Evolutionary conservation across 2,329 filamentous ascomycete genomes (phyloP), one percentile per base, ranked within the genome.

Genomic region (Anisogramma anomala): DNA sequence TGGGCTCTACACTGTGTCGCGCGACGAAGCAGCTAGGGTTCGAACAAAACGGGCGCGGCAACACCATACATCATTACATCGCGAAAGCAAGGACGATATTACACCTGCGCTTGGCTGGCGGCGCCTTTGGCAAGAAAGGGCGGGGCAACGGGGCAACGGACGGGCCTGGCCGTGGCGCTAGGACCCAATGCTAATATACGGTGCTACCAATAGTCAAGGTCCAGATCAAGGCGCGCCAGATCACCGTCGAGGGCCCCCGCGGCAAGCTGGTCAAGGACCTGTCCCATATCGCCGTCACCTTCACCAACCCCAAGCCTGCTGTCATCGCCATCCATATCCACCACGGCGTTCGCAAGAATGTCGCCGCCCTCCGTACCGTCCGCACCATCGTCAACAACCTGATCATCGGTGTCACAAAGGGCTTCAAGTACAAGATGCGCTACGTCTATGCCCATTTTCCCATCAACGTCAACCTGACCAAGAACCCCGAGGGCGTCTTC

Each of bases 361-460:
- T 98, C 64, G 91, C 91, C 63, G 85, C 89, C 57, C 87, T 98
- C 69, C 87, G 91, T 61, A 98, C 91, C 62, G 91, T 98, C 73
- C 86, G 87, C 64, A 89, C 89, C 54, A 70, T 96, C 71, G 94
- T 98, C 78, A 85, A 93, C 79, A 98, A 98, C 83, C 68, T 98
- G 72, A 84, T 98, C 69, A 81, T 88, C 60, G 91, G 91, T 69
- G 91, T 98, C 56, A 98, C 91, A 67, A 94, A 89, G 77, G 91
- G 91, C 58, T 98, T 83, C 85, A 93, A 93, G 77, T 98, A 98
- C 84, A 98, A 98, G 85, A 96, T 98, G 89, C 86, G 93, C 63
- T 98, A 98, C 76, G 91, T 98, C 71, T 98, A 98, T 69, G 91
- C 91, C 67, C 91, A 98, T 82, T 98, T 98, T 67, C 91, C 91